These are phyloP conservation scores for Drechslerella stenobrocha DNA, from an alignment of 2,329 filamentous ascomycete species.

Conservation along the genomic window DNA sequence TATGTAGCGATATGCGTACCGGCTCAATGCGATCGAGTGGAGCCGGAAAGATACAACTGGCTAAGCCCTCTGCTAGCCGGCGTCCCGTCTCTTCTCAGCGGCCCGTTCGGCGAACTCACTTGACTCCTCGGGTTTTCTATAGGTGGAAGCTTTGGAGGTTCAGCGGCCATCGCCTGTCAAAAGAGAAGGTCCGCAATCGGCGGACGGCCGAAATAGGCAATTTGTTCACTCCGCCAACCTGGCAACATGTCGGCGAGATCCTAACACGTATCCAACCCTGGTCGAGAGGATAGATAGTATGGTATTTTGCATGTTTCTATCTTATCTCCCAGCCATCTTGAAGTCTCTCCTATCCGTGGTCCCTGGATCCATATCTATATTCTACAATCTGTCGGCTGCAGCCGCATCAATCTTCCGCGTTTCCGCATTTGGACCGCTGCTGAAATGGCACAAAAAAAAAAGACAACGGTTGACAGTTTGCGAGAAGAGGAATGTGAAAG, in stretches of 20 bases:
- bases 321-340: slow-evolving; percentile 6
- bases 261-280: slow-evolving; percentile 8
- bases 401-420: slow-evolving; percentile 12
- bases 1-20: slow-evolving; percentile 13
- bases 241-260: neutral
- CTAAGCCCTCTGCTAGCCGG: slow-evolving; percentile 47
- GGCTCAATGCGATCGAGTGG: slow-evolving; percentile 2
- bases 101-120: slow-evolving; percentile 23
- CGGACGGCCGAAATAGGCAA: slow-evolving; percentile 34
- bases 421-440: slow-evolving; percentile 11
- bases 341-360: neutral
- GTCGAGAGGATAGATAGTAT: slow-evolving; percentile 10
- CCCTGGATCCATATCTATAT: slow-evolving; percentile 25
- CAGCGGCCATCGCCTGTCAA: slow-evolving; percentile 16
- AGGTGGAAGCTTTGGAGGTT: slow-evolving; percentile 12
- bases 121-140: too few species aligned
- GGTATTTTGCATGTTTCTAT: slow-evolving; percentile 14
- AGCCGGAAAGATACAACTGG: slow-evolving; percentile 15
- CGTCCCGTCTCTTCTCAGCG: slow-evolving; percentile 26
- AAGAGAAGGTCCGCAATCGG: slow-evolving; percentile 47
- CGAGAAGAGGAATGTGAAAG: neutral
- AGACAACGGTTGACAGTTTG: neutral
- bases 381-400: slow-evolving; percentile 40
- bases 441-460: slow-evolving; percentile 4
- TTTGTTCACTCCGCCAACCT: slow-evolving; percentile 6